Evolutionary conservation across 139 green algal genomes (phyloP), one percentile per base, ranked within the genome.

Genomic region (Chlamydomonas applanata): DNA sequence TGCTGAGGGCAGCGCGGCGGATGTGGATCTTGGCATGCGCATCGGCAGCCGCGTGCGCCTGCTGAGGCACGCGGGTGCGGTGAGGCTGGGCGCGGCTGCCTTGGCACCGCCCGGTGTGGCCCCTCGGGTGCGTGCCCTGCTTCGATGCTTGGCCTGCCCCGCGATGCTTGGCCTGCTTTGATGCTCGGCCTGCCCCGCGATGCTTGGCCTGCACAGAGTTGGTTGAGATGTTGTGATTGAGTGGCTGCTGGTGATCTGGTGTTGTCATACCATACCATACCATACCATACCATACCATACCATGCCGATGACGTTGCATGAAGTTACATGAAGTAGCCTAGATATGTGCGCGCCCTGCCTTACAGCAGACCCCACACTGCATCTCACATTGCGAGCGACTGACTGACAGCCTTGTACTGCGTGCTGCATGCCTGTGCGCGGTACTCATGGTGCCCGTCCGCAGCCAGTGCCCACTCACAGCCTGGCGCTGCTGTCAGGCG

Each of bases 31-130:
- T 19, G 84, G 84, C 35, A 77, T 84, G 72, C 75, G 84, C 19
- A 65, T 80, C 49, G 84, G 84, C 73, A 86, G 79, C 71, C 69
- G 73, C 1, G 63, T 89, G 27, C 74, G 79, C 35, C 70, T 89
- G 60, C 63, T 89, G 34, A 59, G 65, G 20, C 76, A 62, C 30
- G 22, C 62, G 17, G 65, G 77, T 27, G 45, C 44, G 0, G 66
- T 83, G 25, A 52, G 69, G n/a, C 73, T 87, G 29, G 84, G 84
- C 29, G 53, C 72, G 40, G 40, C 25, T 13, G 75, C 76, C 33
- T 62, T 86, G 27, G 32, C 46, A 60, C 34, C 49, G 16, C 24
- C 20, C n/a, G 35, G 5, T 16, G 19, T 40, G 7, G 13, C 32
- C 24, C 29, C 61, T 7, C 36, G 4, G 17, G 17, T 40, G 30